These are phyloP conservation scores for Cryptococcus deneoformans DNA, from an alignment of 1,284 basidiomycete species.

Conservation along the genomic window DNA sequence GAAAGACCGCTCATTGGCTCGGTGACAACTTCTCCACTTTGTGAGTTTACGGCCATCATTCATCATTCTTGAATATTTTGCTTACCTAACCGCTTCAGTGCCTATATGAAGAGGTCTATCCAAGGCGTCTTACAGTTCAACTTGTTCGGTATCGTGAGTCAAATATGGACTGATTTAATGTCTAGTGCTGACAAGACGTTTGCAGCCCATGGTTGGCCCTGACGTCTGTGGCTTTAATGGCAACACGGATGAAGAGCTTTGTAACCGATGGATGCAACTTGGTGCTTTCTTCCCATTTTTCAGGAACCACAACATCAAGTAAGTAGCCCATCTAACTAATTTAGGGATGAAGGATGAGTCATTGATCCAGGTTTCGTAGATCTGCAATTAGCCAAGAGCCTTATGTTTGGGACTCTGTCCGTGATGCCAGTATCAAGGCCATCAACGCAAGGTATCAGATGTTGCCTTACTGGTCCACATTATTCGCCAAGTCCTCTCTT, in stretches of 20 bases:
- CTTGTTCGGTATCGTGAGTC: slow-evolving; percentile 19
- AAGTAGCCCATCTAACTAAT: slow-evolving; percentile 3
- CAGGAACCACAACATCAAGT: slow-evolving; percentile 17
- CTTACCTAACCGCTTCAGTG: slow-evolving; percentile 50
- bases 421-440: slow-evolving; percentile 66
- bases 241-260: slow-evolving; percentile 75
- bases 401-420: slow-evolving; percentile 71
- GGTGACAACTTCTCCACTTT: slow-evolving; percentile 65
- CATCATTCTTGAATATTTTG: not conserved
- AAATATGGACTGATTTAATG: not conserved
- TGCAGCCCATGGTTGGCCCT: slow-evolving; percentile 65
- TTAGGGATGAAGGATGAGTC: too few species aligned
- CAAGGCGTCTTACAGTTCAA: slow-evolving; percentile 62
- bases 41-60: slow-evolving; percentile 28
- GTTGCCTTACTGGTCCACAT: slow-evolving; percentile 71
- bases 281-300: slow-evolving; percentile 55
- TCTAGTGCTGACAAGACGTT: not conserved
- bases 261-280: slow-evolving; percentile 77
- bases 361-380: not conserved
- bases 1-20: slow-evolving; percentile 49
- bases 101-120: slow-evolving; percentile 59
- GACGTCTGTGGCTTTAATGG: slow-evolving; percentile 60
- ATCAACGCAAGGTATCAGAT: slow-evolving; percentile 65
- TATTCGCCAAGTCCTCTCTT: slow-evolving; percentile 66
- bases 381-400: slow-evolving; percentile 58